Evolutionary conservation across 345 rosid species (phyloP).

Genomic region (Populus alba): DNA sequence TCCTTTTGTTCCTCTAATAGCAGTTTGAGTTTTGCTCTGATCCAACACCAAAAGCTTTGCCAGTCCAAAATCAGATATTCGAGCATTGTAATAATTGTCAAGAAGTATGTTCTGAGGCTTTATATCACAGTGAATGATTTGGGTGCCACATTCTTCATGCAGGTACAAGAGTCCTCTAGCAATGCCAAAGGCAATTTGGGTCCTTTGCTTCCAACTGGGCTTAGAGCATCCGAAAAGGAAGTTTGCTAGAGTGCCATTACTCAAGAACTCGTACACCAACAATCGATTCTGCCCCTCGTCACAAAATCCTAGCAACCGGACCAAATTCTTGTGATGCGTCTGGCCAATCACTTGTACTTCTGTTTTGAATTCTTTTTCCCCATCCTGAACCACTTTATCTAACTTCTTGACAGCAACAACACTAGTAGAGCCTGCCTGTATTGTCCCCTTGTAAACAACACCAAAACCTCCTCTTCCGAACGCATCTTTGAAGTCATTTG

Average conservation of each 20-base stretch:
- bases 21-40: neutral
- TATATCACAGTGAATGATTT: constrained; percentile 16
- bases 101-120: constrained; percentile 23
- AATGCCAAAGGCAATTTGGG: neutral
- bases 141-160: constrained; percentile 15
- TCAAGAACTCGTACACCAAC: constrained; percentile 34
- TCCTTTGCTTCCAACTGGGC: constrained; percentile 24
- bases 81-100: neutral
- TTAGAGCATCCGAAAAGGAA: constrained; percentile 13
- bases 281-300: constrained; percentile 21
- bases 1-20: constrained; percentile 16
- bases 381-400: neutral
- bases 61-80: constrained; percentile 20
- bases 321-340: constrained; percentile 40
- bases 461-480: constrained; percentile 35
- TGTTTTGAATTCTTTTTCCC: constrained; percentile 24
- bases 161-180: constrained; percentile 17
- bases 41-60: constrained; percentile 8
- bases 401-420: constrained; percentile 27
- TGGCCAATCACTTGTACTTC: constrained; percentile 25
- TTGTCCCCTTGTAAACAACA: constrained; percentile 22
- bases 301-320: constrained; percentile 33
- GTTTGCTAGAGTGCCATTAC: constrained; percentile 21
- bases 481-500: constrained; percentile 41
- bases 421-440: neutral